Conservation (phyloP, 768 basidiomycete species). For the Hydnomerulius pinastri region DNA sequence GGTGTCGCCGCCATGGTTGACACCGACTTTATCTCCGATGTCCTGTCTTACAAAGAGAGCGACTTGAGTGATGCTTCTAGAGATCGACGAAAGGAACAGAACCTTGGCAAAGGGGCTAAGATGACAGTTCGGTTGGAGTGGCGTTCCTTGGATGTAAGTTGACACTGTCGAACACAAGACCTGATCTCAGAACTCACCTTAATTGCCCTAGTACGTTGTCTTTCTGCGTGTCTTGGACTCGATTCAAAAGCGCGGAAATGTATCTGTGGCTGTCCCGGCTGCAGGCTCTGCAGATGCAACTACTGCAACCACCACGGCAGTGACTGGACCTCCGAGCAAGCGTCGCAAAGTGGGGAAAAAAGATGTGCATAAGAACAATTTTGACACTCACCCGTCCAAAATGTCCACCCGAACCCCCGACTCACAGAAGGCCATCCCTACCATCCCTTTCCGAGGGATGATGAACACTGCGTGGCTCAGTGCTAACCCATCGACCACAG, state of each 20-base stretch:
- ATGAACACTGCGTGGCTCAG: not conserved
- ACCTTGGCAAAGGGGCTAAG: not conserved
- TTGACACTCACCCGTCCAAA: not conserved
- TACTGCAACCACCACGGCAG: no score
- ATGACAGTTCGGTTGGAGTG: not conserved
- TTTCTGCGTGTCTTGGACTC: not conserved
- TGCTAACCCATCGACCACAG: not conserved
- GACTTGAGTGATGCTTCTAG: not conserved
- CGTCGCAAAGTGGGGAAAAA: no score
- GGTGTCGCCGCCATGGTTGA: not conserved
- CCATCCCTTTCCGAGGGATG: not conserved
- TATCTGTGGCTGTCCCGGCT: no score
- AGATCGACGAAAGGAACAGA: not conserved
- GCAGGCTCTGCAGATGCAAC: no score
- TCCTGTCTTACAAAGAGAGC: not conserved
- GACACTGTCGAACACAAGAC: not conserved
- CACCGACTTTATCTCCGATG: not conserved
- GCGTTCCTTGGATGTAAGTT: not conserved
- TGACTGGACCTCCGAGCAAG: no score
- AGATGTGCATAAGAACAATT: not conserved
- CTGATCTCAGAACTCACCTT: not conserved
- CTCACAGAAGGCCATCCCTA: not conserved
- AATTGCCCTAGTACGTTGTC: not conserved
- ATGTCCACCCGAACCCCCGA: not conserved
- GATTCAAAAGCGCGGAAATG: not conserved